Conservation (phyloP, 345 rosid genomes). For the Hibiscus syriacus region DNA sequence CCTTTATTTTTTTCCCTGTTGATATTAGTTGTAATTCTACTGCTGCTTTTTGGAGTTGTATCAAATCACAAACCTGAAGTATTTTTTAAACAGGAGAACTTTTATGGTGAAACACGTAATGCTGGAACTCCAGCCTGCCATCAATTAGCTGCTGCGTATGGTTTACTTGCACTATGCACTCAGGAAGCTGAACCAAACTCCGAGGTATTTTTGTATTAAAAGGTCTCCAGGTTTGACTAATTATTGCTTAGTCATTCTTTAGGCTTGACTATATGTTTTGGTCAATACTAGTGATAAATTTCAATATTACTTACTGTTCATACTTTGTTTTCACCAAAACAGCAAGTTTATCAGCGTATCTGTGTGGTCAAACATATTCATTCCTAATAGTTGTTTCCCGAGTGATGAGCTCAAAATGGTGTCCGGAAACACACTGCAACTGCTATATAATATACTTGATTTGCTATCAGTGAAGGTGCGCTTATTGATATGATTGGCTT, state of each 20-base stretch:
- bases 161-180: slow-evolving; percentile 62
- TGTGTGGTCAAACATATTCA: slow-evolving; percentile 46
- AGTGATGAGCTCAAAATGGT: slow-evolving; percentile 27
- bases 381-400: slow-evolving; percentile 19
- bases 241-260: slow-evolving; percentile 10
- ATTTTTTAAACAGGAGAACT: slow-evolving; percentile 30
- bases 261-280: not conserved
- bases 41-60: slow-evolving; percentile 1
- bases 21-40: not conserved
- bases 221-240: slow-evolving; percentile 23
- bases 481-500: slow-evolving; percentile 4
- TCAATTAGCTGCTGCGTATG: slow-evolving; percentile 59
- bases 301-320: slow-evolving; percentile 10
- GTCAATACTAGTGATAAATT: not conserved
- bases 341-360: slow-evolving; percentile 59
- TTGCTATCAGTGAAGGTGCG: slow-evolving; percentile 71
- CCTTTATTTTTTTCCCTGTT: slow-evolving; percentile 4
- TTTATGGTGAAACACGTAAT: slow-evolving; percentile 12
- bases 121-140: slow-evolving; percentile 25
- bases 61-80: slow-evolving; percentile 14
- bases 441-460: slow-evolving; percentile 61
- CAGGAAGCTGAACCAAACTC: slow-evolving; percentile 78
- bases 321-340: slow-evolving; percentile 19
- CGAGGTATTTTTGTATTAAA: slow-evolving; percentile 47
- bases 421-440: slow-evolving; percentile 33